Evolutionary conservation across 805 yeast species (phyloP), one percentile per base, ranked within the genome.

Genomic region (Vanderwaltozyma verrucispora): DNA sequence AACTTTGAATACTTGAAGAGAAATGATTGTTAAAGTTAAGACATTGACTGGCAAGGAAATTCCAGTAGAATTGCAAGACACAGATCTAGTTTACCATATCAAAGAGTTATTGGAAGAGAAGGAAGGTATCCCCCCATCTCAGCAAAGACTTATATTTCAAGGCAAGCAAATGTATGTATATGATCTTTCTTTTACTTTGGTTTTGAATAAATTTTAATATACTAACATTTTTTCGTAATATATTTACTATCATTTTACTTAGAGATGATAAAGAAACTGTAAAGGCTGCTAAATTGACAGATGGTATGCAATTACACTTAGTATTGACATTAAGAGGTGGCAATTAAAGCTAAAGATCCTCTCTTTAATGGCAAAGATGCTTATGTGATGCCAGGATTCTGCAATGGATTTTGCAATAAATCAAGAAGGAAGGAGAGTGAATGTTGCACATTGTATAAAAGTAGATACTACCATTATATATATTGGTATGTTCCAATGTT

Each of bases 101-200:
- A 89, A 89, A 62, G 96, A 89, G 56, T 74, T 81, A 56, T 75
- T 89, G 65, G 97, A 92, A 59, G 96, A 89, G 54, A 85, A 85
- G 51, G 97, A 89, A 59, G 98, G 97, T 2, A 89, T 89, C 39
- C 96, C 97, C 2, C 96, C 97, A 10, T 77, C 83, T 23, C 98
- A 89, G 63, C 98, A 92, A 62, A 75, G 95, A 48, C 75, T 89
- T 47, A 80, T 89, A 51, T 86, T 74, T 62, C 78, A 82, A 39
- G 98, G 98, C 16, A 83, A 85, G 48, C 96, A 89, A 65, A 72
- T 89, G 80, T 74, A 65, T 57, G 82, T 69, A 19, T 23, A n/a
- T n/a, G n/a, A 15, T 2, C 12, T 26, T 8, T 27, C 5, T 33
- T 10, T 25, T 26, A 3, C n/a, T 9, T 24, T 23, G 6, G 30